Base-by-base conservation (phyloP, 129 eudicot species). In the Saussurea involucrata region DNA sequence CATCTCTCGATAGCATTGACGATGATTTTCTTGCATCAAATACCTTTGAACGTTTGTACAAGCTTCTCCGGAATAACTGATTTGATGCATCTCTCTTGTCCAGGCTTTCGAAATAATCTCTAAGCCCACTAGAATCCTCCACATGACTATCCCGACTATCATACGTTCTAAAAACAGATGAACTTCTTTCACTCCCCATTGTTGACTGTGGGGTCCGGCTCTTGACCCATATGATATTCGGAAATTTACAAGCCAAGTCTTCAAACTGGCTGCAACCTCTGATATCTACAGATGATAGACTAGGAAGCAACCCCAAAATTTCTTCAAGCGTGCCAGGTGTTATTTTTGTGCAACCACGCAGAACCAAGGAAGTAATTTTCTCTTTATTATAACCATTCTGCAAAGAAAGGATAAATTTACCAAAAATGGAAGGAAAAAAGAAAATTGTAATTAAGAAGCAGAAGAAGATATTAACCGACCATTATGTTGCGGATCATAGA, bases 241-340 rank as follows among this genome's bases (percentile, higher is more conserved):
- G 90, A 77, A 86, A 91, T 71, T 83, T 95, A 20, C 20, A 49
- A 71, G 83, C 64, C 88, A 92, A 42, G 71, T 92, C 99, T 76
- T 89, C 97, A 49, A 95, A 86, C 83, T 95, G 99, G 83, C 82
- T 82, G 81, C 99, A 95, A 66, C 96, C 97, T 86, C 97, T 86
- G 71, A 95, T 89, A 80, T 95, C 97, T 66, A 95, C 60, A 64
- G 61, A 82, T 29, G 94, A 91, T 82, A 92, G 37, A 73, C 65
- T 34, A 64, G 97, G 88, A 73, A 95, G 87, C 63, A 86, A 80
- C 58, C 74, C 83, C 81, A 95, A 86, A 65, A 95, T 72, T 57
- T 84, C 92, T 81, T 89, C 99, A 63, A 95, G 92, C 78, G 80
- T 73, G 61, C 63, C 76, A 42, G 96, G 77, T 66, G 96, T 80